phyloP scores from a whole-genome alignment of 495 filamentous ascomycete species.

The Tuber umbilicatum region DNA sequence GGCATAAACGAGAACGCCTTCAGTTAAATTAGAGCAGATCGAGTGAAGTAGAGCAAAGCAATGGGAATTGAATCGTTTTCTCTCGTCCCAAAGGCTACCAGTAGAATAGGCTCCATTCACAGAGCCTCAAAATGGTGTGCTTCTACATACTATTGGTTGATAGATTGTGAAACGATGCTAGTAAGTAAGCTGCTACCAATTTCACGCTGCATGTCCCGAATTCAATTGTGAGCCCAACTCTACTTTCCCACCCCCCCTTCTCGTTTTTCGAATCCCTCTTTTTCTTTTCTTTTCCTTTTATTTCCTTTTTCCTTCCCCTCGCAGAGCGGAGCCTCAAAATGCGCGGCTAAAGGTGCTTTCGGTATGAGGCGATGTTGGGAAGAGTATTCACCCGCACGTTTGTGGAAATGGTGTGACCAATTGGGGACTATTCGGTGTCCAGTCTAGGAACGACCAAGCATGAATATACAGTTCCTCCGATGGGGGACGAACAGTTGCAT shows the following conservation, averaged over 20 bases:
- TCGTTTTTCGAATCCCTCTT: constrained; percentile 16
- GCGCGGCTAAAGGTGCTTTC: constrained; percentile 31
- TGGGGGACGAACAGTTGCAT: background rate
- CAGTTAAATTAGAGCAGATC: background rate
- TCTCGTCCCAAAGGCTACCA: constrained; percentile 14
- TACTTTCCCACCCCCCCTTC: constrained; percentile 4
- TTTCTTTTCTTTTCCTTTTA: constrained; percentile 7
- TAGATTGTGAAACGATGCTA: constrained; percentile 24
- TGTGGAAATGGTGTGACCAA: background rate
- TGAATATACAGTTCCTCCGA: background rate
- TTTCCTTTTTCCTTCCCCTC: constrained; percentile 10
- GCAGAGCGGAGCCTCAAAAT: constrained; percentile 28
- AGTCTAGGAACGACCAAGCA: background rate
- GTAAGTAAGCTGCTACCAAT: constrained; percentile 21
- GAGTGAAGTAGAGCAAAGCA: background rate
- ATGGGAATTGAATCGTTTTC: background rate
- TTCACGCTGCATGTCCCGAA: constrained; percentile 21
- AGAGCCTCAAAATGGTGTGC: constrained; percentile 37
- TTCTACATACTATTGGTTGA: constrained; percentile 30
- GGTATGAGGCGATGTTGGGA: constrained; percentile 5
- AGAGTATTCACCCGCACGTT: background rate
- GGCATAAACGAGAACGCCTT: background rate
- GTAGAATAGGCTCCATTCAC: constrained; percentile 14
- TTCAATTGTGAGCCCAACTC: constrained; percentile 17
- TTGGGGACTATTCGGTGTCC: background rate